phyloP scores from a whole-genome alignment of 805 yeast genomes.

The Kodamaea kakaduensis region DNA sequence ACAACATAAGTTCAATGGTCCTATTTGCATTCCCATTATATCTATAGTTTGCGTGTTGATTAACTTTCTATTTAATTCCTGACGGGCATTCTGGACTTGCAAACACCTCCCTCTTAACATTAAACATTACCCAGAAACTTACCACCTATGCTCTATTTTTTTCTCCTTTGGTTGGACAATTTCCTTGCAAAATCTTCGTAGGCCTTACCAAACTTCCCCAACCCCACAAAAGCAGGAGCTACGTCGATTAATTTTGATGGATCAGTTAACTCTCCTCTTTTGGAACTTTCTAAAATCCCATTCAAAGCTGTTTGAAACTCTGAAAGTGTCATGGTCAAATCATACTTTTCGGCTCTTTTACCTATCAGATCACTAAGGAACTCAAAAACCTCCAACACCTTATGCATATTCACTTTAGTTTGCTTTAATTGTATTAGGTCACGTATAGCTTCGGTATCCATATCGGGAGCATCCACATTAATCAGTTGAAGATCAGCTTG shows the following conservation, averaged over 20 bases:
- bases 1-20: too few species aligned
- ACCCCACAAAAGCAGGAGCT: constrained; percentile 50
- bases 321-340: constrained; percentile 28
- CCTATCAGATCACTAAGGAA: constrained; percentile 8
- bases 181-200: constrained; percentile 51
- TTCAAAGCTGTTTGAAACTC: constrained; percentile 30
- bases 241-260: constrained; percentile 44
- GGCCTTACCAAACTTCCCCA: constrained; percentile 46
- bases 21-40: too few species aligned
- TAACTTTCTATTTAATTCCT: constrained; percentile 1
- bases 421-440: constrained; percentile 40
- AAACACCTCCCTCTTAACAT: too few species aligned
- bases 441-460: constrained; percentile 4
- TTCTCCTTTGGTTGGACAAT: too few species aligned
- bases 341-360: constrained; percentile 10
- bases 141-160: too few species aligned
- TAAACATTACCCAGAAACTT: too few species aligned
- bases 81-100: constrained; percentile 1
- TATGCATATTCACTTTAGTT: constrained; percentile 43
- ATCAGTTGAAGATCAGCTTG: constrained; percentile 26
- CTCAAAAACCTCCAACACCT: constrained; percentile 46
- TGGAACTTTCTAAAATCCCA: constrained; percentile 39
- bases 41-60: too few species aligned
- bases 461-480: constrained; percentile 11
- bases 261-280: constrained; percentile 20